These are phyloP conservation scores for Solanum rostratum DNA, from an alignment of 257 asterid genomes.

Conservation along the genomic window DNA sequence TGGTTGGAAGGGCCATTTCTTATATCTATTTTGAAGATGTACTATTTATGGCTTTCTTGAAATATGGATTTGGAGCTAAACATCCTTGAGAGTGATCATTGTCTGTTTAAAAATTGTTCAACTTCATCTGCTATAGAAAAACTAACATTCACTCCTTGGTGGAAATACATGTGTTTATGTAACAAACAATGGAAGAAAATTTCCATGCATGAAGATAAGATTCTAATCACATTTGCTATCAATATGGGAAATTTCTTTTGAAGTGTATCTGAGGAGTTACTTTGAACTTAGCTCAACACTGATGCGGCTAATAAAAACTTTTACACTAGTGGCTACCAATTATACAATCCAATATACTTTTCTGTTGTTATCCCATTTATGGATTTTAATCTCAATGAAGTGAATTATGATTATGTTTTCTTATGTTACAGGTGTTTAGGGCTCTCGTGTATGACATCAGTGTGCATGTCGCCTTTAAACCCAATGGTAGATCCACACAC, in stretches of 20 bases:
- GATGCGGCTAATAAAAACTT: neutral
- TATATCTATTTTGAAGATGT: neutral
- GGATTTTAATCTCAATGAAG: neutral
- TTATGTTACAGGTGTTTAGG: slow-evolving; percentile 49
- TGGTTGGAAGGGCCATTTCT: neutral
- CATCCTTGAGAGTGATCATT: neutral
- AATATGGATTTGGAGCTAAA: neutral
- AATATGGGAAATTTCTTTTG: neutral
- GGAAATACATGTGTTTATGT: neutral
- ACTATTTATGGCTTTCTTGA: neutral
- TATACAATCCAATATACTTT: neutral
- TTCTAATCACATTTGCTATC: neutral
- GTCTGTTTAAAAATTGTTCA: neutral
- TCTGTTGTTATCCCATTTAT: neutral
- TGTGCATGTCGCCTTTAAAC: slow-evolving; percentile 7
- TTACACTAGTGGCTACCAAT: neutral
- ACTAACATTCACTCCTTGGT: neutral
- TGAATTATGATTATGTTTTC: slow-evolving; percentile 7
- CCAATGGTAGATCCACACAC: slow-evolving; percentile 13
- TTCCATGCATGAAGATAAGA: neutral
- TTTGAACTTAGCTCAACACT: neutral
- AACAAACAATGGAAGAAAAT: neutral
- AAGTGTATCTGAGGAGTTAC: neutral
- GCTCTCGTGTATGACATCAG: slow-evolving; percentile 36
- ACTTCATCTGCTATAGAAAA: neutral